Base-by-base conservation (phyloP, 331 rosid species). In the Quercus lobata region DNA sequence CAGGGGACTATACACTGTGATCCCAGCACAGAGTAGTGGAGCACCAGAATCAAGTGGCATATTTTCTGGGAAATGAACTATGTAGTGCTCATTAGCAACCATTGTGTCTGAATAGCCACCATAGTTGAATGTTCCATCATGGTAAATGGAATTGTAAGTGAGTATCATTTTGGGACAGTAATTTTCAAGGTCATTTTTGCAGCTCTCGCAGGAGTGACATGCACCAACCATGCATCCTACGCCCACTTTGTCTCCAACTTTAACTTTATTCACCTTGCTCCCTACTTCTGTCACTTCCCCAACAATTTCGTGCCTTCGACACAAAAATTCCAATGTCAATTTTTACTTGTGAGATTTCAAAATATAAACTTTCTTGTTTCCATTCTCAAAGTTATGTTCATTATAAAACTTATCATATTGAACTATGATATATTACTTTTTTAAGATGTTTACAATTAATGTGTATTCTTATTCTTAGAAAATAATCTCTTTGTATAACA, bases 1-100 rank as follows among this genome's bases (percentile, higher is more conserved):
- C 82, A 88, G n/a, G 21, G 92, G 92, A 81, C 91, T 90, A 58
- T 84, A 88, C 0, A 90, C 91, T 7, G 94, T 83, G 74, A 86
- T 81, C 6, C 94, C 91, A 3, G 94, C 92, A 44, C 92, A 90
- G 0, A 86, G 75, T 5, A 86, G 29, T 0, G 85, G 89, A 16
- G 85, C 85, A 4, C 79, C 80, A 8, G 75, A 78, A 12, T 75
- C 87, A 1, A 75, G 72, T 4, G 85, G 82, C 72, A 85, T 12
- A 14, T 63, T 63, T 29, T 63, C 70, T 1, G 44, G 71, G 71
- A 65, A 65, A 8, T 63, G 82, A 5, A 82, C 58, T 3, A 77
- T 12, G 55, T 71, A 77, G 27, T 44, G 78, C 65, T 82, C 82
- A 5, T 82, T 68, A 10, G 57, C 73, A 22, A 77, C 82, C 85